These are phyloP conservation scores for Myriosclerotinia curreyana DNA, from an alignment of 2,329 filamentous ascomycete species.

Conservation along the genomic window DNA sequence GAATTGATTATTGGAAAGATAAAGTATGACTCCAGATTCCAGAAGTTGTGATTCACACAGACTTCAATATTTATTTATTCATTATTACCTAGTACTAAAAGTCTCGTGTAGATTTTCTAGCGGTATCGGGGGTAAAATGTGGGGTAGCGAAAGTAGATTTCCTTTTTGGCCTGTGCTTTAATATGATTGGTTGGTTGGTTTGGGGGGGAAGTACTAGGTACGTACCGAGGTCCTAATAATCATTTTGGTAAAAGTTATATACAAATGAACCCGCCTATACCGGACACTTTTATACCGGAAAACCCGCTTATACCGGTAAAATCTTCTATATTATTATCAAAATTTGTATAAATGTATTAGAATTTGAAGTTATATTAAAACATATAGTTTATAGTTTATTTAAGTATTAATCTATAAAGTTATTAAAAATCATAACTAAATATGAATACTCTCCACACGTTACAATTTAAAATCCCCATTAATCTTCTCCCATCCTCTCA, in stretches of 20 bases:
- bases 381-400: too few species aligned
- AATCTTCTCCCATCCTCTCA: conserved; percentile 36
- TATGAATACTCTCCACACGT: not conserved
- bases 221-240: too few species aligned
- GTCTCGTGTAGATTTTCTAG: conserved; percentile 17
- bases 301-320: too few species aligned
- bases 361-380: too few species aligned
- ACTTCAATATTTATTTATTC: conserved; percentile 8
- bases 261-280: too few species aligned
- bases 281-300: too few species aligned
- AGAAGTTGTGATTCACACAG: conserved; percentile 10
- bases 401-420: too few species aligned
- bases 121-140: conserved; percentile 24
- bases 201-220: too few species aligned
- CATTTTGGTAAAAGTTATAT: too few species aligned
- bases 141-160: conserved; percentile 12
- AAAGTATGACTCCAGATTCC: conserved; percentile 2
- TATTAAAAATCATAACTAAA: too few species aligned
- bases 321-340: too few species aligned
- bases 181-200: conserved; percentile 15
- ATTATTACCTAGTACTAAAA: not conserved
- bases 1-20: not conserved
- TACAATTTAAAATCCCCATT: conserved; percentile 40
- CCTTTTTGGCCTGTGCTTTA: not conserved
- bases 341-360: too few species aligned